Percentiles rank a stretch among this genome's conserved stretches.
Evolutionary conservation across 2,329 filamentous ascomycete genomes (phyloP).

Genomic region (Mycosphaerelloides madeirae): DNA sequence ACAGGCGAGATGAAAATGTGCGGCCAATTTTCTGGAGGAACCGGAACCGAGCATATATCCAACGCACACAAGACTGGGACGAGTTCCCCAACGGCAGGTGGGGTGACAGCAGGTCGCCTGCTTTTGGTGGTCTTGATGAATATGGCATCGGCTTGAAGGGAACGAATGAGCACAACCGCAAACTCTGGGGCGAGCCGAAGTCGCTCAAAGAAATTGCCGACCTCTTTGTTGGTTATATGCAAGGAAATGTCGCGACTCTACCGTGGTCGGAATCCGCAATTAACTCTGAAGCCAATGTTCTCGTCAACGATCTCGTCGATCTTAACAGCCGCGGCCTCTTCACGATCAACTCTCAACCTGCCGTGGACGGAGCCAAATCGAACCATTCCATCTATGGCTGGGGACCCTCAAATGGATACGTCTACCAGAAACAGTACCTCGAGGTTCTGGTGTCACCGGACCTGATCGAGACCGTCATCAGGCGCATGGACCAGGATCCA

Average conservation of each 20-base stretch:
- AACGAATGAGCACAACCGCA: conserved; percentile 91
- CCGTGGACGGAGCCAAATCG: conserved; percentile 85
- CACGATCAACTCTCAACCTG: conserved; percentile 96
- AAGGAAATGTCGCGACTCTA: conserved; percentile 72
- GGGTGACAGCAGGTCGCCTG: conserved; percentile 94
- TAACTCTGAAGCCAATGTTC: conserved; percentile 71
- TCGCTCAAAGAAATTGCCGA: conserved; percentile 74
- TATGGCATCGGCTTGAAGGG: conserved; percentile 93
- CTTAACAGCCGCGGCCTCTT: conserved; percentile 83
- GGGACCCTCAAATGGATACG: conserved; percentile 91
- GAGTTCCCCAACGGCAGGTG: conserved; percentile 98
- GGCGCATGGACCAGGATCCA: conserved; percentile 69
- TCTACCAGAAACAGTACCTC: conserved; percentile 97
- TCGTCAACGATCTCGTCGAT: conserved; percentile 70
- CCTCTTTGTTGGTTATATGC: conserved; percentile 80
- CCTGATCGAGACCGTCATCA: conserved; percentile 70
- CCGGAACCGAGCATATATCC: conserved; percentile 89
- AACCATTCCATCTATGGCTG: conserved; percentile 83
- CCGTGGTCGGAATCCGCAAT: conserved; percentile 94
- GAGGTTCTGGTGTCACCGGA: conserved; percentile 83
- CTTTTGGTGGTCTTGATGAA: conserved; percentile 89
- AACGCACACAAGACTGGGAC: conserved; percentile 96
- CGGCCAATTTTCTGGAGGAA: conserved; percentile 99
- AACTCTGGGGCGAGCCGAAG: conserved; percentile 85
- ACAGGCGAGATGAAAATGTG: conserved; percentile 87